phyloP scores from a whole-genome alignment of 2,329 filamentous ascomycete species.

The Talaromyces pinophilus region DNA sequence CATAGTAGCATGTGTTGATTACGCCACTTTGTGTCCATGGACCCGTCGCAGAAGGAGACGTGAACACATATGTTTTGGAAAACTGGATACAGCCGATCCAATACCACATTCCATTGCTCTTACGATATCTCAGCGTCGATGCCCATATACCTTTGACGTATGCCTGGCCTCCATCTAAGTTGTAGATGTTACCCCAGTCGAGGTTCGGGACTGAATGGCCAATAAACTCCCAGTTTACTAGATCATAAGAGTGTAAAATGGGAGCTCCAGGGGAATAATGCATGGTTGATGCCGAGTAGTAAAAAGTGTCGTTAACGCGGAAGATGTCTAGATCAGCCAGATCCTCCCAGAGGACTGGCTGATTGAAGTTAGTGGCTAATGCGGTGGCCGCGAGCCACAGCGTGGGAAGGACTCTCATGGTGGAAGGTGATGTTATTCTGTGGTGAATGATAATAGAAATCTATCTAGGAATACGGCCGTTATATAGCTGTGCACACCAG shows the following conservation, averaged over 20 bases:
- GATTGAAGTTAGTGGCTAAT: not conserved
- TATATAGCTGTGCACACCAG: not conserved
- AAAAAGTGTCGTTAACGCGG: not conserved
- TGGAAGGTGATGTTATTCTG: not conserved
- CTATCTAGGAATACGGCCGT: not conserved
- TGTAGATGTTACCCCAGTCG: constrained; percentile 6
- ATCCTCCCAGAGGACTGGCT: constrained; percentile 10
- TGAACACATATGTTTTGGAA: not conserved
- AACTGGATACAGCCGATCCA: constrained; percentile 5
- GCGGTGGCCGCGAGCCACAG: not conserved
- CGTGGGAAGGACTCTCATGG: not conserved
- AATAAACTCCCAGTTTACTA: constrained; percentile 4
- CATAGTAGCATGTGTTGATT: constrained; percentile 1
- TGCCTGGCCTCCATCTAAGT: not conserved
- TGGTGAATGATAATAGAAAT: not conserved
- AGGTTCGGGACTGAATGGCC: not conserved
- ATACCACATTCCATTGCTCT: not conserved
- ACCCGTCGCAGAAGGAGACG: not conserved
- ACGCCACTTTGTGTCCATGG: not conserved
- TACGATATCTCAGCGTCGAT: not conserved
- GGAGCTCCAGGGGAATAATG: constrained; percentile 2
- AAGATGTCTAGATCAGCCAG: constrained; percentile 3
- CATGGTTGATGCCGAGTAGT: constrained; percentile 8
- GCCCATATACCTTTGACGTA: constrained; percentile 1
- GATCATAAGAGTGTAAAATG: not conserved